Percentiles rank a stretch among this genome's conserved stretches.
These are phyloP conservation scores for Cladosporium sp. DNA, from an alignment of 2,329 filamentous ascomycete genomes.

Conservation along the genomic window DNA sequence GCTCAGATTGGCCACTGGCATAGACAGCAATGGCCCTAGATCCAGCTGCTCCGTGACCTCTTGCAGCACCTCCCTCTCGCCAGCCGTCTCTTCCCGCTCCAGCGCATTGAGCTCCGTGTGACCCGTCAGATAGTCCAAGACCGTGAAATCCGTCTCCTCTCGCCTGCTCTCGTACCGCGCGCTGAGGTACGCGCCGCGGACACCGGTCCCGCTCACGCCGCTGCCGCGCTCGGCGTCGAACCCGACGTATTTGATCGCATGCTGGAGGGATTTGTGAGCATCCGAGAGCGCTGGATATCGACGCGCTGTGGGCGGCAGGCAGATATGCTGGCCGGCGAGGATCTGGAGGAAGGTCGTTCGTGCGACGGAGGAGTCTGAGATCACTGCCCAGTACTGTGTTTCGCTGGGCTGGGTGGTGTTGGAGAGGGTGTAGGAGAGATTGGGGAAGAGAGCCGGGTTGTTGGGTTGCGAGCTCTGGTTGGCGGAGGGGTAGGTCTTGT, in stretches of 20 bases:
- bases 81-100: slow-evolving; percentile 40
- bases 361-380: slow-evolving; percentile 71
- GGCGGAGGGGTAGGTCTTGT: slow-evolving; percentile 61
- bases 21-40: slow-evolving; percentile 61
- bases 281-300: slow-evolving; percentile 69
- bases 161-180: slow-evolving; percentile 83
- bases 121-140: slow-evolving; percentile 73
- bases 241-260: slow-evolving; percentile 81
- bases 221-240: slow-evolving; percentile 68
- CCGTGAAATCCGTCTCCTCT: slow-evolving; percentile 81
- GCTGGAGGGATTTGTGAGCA: slow-evolving; percentile 52
- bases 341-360: slow-evolving; percentile 79
- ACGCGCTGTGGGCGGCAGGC: slow-evolving; percentile 66
- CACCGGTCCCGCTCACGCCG: slow-evolving; percentile 46
- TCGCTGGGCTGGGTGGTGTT: background rate
- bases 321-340: slow-evolving; percentile 68
- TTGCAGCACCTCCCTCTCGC: slow-evolving; percentile 47
- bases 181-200: slow-evolving; percentile 74
- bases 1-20: slow-evolving; percentile 84
- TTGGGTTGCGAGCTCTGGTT: slow-evolving; percentile 36
- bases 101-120: slow-evolving; percentile 77
- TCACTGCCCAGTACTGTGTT: slow-evolving; percentile 69
- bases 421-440: slow-evolving; percentile 60
- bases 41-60: slow-evolving; percentile 64
- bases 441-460: slow-evolving; percentile 68